Percentiles rank a stretch among this genome's conserved stretches.
Conservation (phyloP, 2,329 filamentous ascomycete genomes). For the Cercospora berteroae region DNA sequence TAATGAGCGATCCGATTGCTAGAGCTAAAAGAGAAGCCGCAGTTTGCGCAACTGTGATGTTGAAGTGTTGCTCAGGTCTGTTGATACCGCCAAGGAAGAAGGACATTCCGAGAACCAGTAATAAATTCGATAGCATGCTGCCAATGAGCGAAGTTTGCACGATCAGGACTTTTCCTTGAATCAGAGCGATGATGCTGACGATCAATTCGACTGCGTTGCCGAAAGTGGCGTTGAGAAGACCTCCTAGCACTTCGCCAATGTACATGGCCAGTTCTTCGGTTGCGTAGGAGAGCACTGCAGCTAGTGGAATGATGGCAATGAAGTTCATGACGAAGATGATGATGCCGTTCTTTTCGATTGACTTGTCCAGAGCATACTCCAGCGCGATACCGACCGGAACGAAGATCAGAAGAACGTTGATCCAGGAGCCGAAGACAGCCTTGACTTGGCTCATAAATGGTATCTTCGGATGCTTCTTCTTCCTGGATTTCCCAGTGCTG, state of each 20-base stretch:
- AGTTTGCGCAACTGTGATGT: slow-evolving; percentile 86
- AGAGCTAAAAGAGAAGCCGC: slow-evolving; percentile 77
- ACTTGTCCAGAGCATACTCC: slow-evolving; percentile 53
- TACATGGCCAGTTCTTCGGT: slow-evolving; percentile 85
- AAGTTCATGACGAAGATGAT: slow-evolving; percentile 82
- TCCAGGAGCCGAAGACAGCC: slow-evolving; percentile 78
- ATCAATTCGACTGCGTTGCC: slow-evolving; percentile 55
- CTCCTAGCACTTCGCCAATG: slow-evolving; percentile 78
- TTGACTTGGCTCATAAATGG: slow-evolving; percentile 56
- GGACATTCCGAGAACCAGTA: slow-evolving; percentile 86
- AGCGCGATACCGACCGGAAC: slow-evolving; percentile 75
- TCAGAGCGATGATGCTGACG: slow-evolving; percentile 79
- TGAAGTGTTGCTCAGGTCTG: slow-evolving; percentile 81
- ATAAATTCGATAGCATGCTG: slow-evolving; percentile 84
- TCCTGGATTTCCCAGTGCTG: slow-evolving; percentile 25
- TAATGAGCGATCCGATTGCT: slow-evolving; percentile 77
- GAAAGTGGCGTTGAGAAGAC: slow-evolving; percentile 85
- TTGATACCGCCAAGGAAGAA: slow-evolving; percentile 85
- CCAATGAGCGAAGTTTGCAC: slow-evolving; percentile 92
- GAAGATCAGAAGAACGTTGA: slow-evolving; percentile 76
- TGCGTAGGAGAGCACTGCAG: slow-evolving; percentile 79
- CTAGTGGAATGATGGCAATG: slow-evolving; percentile 85
- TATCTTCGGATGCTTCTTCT: slow-evolving; percentile 30
- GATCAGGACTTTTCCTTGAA: slow-evolving; percentile 72
- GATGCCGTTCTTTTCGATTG: slow-evolving; percentile 53